Evolutionary conservation across 169 alveolate genomes (phyloP).

Genomic region (Cryptosporidium muris): DNA sequence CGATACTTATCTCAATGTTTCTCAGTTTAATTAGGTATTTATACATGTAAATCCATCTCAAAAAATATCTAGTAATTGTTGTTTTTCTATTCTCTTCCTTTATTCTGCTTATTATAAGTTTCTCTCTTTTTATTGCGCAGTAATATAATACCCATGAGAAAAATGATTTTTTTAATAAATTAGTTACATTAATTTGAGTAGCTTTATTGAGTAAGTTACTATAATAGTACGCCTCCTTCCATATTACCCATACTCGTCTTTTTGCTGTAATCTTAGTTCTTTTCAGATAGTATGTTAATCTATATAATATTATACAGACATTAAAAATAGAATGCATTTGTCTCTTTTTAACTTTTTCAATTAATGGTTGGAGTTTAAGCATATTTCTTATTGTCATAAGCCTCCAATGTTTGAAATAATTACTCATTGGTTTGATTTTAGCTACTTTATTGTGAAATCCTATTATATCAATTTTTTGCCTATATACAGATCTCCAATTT

Average conservation of each 20-base stretch:
- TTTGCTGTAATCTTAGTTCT: neutral
- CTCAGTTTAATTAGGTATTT: neutral
- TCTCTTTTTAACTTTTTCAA: neutral
- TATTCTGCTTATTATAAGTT: neutral
- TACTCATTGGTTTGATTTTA: slow-evolving; percentile 2
- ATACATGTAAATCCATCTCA: neutral
- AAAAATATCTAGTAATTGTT: neutral
- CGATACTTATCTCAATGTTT: neutral
- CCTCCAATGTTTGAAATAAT: neutral
- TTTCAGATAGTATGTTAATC: neutral
- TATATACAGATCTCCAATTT: slow-evolving; percentile 7
- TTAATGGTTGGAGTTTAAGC: neutral
- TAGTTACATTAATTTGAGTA: neutral
- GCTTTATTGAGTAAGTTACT: neutral
- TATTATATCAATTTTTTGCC: neutral
- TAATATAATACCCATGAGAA: neutral
- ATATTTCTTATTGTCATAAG: neutral
- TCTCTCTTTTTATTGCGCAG: slow-evolving; percentile 1
- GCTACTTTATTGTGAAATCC: slow-evolving; percentile 1
- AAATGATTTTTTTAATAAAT: neutral
- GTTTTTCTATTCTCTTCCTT: neutral
- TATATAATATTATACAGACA: slow-evolving; percentile 2
- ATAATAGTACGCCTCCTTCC: neutral
- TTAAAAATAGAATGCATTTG: neutral
- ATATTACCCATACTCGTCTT: slow-evolving; percentile 1